Evolutionary conservation across 768 basidiomycete genomes (phyloP).

Genomic region (Podaxis rugospora): DNA sequence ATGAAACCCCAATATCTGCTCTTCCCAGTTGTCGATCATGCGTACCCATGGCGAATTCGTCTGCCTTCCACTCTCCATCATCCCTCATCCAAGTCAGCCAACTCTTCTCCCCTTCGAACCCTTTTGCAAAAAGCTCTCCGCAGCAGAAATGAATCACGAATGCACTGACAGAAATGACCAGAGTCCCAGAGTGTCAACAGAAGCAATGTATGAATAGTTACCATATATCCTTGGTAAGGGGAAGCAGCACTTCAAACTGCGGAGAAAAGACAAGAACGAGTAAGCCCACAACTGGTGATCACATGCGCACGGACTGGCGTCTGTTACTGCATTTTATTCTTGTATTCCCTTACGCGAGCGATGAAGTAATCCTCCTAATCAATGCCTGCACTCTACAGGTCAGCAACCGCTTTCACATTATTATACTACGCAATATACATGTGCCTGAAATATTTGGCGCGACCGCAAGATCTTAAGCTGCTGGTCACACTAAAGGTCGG

Average conservation of each 20-base stretch:
- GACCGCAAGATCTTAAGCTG: too few relatives aligned
- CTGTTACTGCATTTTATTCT: too few relatives aligned
- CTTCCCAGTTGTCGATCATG: constrained; percentile 46
- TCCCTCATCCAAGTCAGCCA: constrained; percentile 35
- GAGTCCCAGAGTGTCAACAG: constrained; percentile 36
- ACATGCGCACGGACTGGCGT: constrained; percentile 37
- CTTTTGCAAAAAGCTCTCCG: constrained; percentile 61
- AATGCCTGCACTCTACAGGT: too few relatives aligned
- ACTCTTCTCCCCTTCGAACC: constrained; percentile 59
- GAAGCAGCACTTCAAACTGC: constrained; percentile 39
- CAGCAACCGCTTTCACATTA: too few relatives aligned
- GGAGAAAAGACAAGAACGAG: constrained; percentile 59
- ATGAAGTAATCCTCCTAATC: too few relatives aligned
- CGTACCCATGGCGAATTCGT: constrained; percentile 43
- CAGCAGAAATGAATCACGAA: constrained; percentile 54
- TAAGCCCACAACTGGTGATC: constrained; percentile 63
- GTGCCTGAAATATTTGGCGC: too few relatives aligned
- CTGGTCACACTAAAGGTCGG: too few relatives aligned
- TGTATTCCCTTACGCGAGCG: too few relatives aligned
- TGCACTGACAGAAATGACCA: constrained; percentile 36
- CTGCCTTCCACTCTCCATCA: constrained; percentile 46
- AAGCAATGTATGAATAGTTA: constrained; percentile 52
- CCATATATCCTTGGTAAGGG: constrained; percentile 48
- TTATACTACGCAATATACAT: too few relatives aligned
- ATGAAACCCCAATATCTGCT: constrained; percentile 63